Base-by-base conservation (phyloP, 1,284 basidiomycete genomes). In the Meira nashicola region DNA sequence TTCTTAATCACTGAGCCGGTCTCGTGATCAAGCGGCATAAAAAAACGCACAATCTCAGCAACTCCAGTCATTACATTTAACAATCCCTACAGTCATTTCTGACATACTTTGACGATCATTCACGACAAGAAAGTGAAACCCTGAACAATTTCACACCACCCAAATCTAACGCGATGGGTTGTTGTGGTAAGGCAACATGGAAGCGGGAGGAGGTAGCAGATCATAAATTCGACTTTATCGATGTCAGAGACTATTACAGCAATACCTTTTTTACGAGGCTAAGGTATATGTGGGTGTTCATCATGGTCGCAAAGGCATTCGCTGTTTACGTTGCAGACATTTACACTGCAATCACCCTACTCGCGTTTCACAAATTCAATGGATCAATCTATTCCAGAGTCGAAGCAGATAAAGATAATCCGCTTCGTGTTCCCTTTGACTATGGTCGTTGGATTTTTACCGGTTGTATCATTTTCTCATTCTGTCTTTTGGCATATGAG, bases 141-240 rank as follows among this genome's bases (percentile, higher is more conserved):
- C 43, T 4, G 4, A 17, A 4, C 43, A 17, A 3, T 17, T 17
- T 25, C 17, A 25, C 43, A 44, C 17, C 43, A 44, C 9, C 17
- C 17, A 44, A 44, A 17, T 8, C 17, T 25, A 44, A 9, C 43
- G 23, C 17, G 9, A 53, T 53, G 50, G 39, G 6, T 17, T 74
- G 72, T 47, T 53, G 63, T 40, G 71, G 68, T 37, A 59, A 51
- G 17, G 69, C 71, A 15, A 62, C 59, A 59, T 96, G 92, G 93
- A 97, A 98, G 83, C 85, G 94, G 77, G 94, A 97, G 83, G 86
- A 89, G 71, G 93, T 98, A 48, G 90, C 89, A 59, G 94, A 97
- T 82, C 94, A 97, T 82, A 98, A 97, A 92, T 97, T 96, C 78
- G 94, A 98, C 83, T 97, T 96, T 78, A 86, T 98, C 78, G 91